Base-by-base conservation (phyloP, 2,329 filamentous ascomycete genomes). In the Balansia obtecta region DNA sequence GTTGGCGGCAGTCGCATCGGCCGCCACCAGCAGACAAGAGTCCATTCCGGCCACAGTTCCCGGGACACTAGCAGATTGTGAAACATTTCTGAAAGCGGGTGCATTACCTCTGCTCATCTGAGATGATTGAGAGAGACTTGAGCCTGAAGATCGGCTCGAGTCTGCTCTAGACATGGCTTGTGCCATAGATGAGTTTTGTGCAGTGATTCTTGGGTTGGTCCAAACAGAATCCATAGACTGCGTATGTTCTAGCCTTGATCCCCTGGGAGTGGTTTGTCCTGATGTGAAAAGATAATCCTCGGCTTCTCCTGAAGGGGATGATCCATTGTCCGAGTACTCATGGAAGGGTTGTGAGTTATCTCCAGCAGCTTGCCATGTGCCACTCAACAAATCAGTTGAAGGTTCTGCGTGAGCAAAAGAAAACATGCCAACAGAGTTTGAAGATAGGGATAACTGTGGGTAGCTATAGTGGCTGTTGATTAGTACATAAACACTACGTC, bases 341-440 rank as follows among this genome's bases (percentile, higher is more conserved):
- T 69, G 70, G 64, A 78, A 76, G 74, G 75, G 77, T 73, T 79
- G 77, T 76, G 74, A 60, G 61, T 75, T 75, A 74, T 80, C 77
- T 70, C 68, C 68, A 70, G 74, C 67, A 62, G 72, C 62, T 59
- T 73, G 76, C 77, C 77, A 80, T 61, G 74, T 70, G 69, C 74
- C 71, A 59, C 65, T 65, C 53, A 77, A 69, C 64, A 76, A 71
- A 71, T 77, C 76, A 62, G 73, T 59, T 64, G 74, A 68, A 71
- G 75, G 74, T 75, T 74, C 76, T 74, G 75, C 75, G 63, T 78
- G 75, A 73, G 73, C 72, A 67, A 74, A 77, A 68, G 75, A 70
- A 73, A 77, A 77, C 64, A 77, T 71, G 65, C 72, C 72, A 57
- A 67, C 67, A 51, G 72, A 62, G 65, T 63, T 69, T 60, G 73